Base-by-base conservation (phyloP, 2,329 filamentous ascomycete species). In the Fonsecaea monophora region DNA sequence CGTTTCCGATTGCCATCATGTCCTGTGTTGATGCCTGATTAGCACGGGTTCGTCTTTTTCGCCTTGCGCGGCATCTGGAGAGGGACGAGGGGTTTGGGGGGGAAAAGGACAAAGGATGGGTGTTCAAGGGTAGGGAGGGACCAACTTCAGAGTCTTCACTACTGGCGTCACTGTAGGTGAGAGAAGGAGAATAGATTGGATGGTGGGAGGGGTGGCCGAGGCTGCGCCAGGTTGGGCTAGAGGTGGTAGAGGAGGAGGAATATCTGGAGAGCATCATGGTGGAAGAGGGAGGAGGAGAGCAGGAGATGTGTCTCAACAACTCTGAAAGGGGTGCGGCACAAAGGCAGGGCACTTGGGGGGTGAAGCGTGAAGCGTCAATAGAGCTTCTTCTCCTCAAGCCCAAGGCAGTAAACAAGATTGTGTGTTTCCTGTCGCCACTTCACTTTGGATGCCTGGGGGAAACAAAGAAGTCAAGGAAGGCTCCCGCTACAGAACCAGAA, bases 101-200 rank as follows among this genome's bases (percentile, higher is more conserved):
- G 2, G 2, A 25, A 25, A 5, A 5, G 30, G n/a, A 53, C 56
- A 13, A 21, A 34, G 37, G 45, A 38, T 35, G 53, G 35, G 32
- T 50, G 21, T 53, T 25, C n/a, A 35, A 37, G 42, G 37, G 50
- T 9, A n/a, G 2, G 32, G 10, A 18, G 30, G 13, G 12, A 63
- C 62, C 30, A 62, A 71, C 70, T 64, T 70, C 67, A 35, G 66
- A 69, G 37, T 68, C 64, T 37, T 72, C 68, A 38, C 64, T 66
- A 53, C 66, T 68, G 40, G 58, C 48, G 54, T 71, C 70, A 60
- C 72, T 72, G 65, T 70, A 70, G 66, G 64, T 65, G 38, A 72
- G 66, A 8, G 71, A 73, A 10, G 69, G 68, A 53, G 68, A 65
- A 40, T 64, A 71, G 50, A 59, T 54, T 25, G 62, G 60, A 32